Conservation (phyloP, 805 yeast genomes). For the Blastobotrys muscicola region DNA sequence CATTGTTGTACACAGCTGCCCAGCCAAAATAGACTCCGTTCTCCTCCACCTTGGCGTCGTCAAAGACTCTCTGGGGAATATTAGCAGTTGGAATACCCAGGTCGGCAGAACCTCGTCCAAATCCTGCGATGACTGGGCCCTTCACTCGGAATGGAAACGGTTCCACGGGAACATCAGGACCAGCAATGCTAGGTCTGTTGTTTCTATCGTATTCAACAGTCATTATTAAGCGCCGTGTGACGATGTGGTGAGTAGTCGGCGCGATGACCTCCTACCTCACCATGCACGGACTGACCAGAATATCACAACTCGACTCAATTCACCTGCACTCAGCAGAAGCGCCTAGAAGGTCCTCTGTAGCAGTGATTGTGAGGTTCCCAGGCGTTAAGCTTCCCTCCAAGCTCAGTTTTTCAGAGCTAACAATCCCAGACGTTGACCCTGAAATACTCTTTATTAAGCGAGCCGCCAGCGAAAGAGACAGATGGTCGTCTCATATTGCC, state of each 20-base stretch:
- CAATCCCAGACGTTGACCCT: slow-evolving; percentile 8
- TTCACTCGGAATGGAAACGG: slow-evolving; percentile 30
- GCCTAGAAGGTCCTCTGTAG: slow-evolving; percentile 17
- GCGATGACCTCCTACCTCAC: background rate
- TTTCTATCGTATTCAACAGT: slow-evolving; percentile 5
- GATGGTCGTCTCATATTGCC: slow-evolving; percentile 35
- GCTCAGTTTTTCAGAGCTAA: slow-evolving; percentile 1
- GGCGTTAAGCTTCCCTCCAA: slow-evolving; percentile 3
- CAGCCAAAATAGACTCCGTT: slow-evolving; percentile 92
- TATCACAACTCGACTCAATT: background rate
- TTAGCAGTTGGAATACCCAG: slow-evolving; percentile 96
- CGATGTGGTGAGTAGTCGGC: background rate
- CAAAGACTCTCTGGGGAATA: slow-evolving; percentile 49
- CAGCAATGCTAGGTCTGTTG: slow-evolving; percentile 23
- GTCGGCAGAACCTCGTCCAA: slow-evolving; percentile 91
- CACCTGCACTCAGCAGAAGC: slow-evolving; percentile 8
- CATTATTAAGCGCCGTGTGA: background rate
- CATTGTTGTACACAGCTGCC: slow-evolving; percentile 31
- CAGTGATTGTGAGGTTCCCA: slow-evolving; percentile 17
- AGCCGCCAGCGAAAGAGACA: slow-evolving; percentile 26
- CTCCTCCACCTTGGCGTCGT: slow-evolving; percentile 28
- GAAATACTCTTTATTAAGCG: slow-evolving; percentile 31
- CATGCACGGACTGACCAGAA: background rate
- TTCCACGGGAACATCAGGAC: slow-evolving; percentile 23
- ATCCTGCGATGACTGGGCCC: slow-evolving; percentile 60